Evolutionary conservation across 768 basidiomycete genomes (phyloP).

Genomic region (Pisolithus albus): DNA sequence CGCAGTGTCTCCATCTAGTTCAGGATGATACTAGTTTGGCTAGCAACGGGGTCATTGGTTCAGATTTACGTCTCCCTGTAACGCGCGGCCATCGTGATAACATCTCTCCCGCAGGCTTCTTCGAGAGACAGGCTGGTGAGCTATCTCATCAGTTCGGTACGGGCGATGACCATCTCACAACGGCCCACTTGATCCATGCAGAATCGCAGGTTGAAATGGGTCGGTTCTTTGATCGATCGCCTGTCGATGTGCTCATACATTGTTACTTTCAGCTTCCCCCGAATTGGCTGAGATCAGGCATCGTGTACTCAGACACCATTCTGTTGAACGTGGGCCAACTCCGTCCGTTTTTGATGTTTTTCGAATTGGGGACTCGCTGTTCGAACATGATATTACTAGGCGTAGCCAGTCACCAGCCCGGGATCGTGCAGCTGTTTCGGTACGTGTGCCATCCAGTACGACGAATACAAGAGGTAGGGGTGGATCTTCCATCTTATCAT

Average conservation of each 20-base stretch:
- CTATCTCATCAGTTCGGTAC: background rate
- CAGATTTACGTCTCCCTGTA: background rate
- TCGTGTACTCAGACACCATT: slow-evolving; percentile 18
- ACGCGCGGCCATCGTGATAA: background rate
- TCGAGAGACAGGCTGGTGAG: background rate
- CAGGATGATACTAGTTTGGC: slow-evolving; percentile 12
- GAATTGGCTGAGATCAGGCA: slow-evolving; percentile 4
- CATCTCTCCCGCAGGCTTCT: background rate
- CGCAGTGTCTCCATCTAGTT: slow-evolving; percentile 7
- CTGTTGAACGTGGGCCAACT: slow-evolving; percentile 15
- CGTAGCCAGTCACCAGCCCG: slow-evolving; percentile 3
- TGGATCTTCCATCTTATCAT: background rate
- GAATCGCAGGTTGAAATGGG: background rate
- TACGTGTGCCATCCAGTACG: slow-evolving; percentile 7
- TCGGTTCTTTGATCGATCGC: background rate
- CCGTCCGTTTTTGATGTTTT: slow-evolving; percentile 27
- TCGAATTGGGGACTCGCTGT: slow-evolving; percentile 16
- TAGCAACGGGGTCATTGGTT: slow-evolving; percentile 9
- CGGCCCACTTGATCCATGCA: background rate
- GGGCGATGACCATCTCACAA: background rate
- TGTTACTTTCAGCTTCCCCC: background rate
- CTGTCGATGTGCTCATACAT: background rate
- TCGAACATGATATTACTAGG: slow-evolving; percentile 10
- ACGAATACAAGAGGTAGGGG: slow-evolving; percentile 2
- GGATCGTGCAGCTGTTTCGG: slow-evolving; percentile 2